These are phyloP conservation scores for Davidsoniella neocaledoniae DNA, from an alignment of 2,329 filamentous ascomycete species.

Conservation along the genomic window DNA sequence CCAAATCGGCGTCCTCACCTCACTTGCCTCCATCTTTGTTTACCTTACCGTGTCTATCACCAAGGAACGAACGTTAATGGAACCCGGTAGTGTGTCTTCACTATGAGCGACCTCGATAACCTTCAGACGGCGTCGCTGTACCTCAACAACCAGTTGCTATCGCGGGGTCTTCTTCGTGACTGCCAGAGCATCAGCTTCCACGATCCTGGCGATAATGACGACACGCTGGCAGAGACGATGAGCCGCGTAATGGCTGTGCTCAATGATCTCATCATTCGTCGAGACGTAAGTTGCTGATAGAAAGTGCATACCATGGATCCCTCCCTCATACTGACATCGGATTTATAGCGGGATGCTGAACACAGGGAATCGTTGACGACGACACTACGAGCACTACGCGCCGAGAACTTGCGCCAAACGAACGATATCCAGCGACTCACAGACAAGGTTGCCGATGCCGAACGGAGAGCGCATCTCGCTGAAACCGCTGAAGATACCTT, in stretches of 20 bases:
- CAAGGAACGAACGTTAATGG: not conserved
- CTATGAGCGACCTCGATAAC: conserved; percentile 42
- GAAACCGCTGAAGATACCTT: conserved; percentile 57
- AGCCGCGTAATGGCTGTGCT: conserved; percentile 79
- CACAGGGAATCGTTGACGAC: conserved; percentile 69
- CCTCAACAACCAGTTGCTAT: conserved; percentile 56
- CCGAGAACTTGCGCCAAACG: conserved; percentile 57
- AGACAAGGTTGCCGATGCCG: conserved; percentile 36
- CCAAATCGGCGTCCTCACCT: not conserved
- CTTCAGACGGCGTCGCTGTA: conserved; percentile 51
- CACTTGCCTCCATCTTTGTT: not conserved
- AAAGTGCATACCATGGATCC: not conserved
- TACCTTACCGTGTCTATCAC: no score
- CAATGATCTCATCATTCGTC: conserved; percentile 77
- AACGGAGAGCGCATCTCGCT: conserved; percentile 37
- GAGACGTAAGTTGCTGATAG: conserved; percentile 49
- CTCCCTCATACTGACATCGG: not conserved
- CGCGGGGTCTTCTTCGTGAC: conserved; percentile 47
- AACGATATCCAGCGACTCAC: conserved; percentile 45
- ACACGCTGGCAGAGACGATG: conserved; percentile 46
- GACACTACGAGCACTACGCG: conserved; percentile 59
- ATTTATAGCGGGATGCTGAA: conserved; percentile 64
- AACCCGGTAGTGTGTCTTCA: not conserved
- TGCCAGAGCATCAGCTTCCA: conserved; percentile 71
- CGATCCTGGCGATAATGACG: conserved; percentile 45